Evolutionary conservation across 352 stramenopile genomes (phyloP).

Genomic region (Saprolegnia parasitica): DNA sequence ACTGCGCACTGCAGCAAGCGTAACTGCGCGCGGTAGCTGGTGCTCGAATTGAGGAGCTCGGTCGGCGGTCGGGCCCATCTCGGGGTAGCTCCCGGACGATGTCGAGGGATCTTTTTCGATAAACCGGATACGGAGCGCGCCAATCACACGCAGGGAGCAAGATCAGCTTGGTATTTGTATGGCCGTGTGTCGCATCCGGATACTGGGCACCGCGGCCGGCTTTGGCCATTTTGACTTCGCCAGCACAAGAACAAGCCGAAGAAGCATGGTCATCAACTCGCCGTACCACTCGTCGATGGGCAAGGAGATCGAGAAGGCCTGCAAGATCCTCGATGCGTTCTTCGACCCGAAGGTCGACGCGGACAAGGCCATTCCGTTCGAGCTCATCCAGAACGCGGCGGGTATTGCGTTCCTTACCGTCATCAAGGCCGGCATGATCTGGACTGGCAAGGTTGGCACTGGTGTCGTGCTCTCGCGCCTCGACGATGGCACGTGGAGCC

Average conservation of each 20-base stretch:
- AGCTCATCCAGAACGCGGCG: constrained; percentile 69
- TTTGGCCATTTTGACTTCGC: constrained; percentile 2
- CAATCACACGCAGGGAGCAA: background rate
- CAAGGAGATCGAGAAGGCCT: constrained; percentile 78
- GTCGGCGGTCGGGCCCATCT: no score
- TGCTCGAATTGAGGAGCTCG: no score
- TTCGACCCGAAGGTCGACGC: constrained; percentile 68
- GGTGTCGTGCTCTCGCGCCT: constrained; percentile 74
- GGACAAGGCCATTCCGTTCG: constrained; percentile 70
- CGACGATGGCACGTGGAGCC: constrained; percentile 78
- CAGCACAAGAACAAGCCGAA: background rate
- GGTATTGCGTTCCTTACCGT: constrained; percentile 84
- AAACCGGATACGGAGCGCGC: background rate
- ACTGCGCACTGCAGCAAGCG: no score
- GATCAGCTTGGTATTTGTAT: background rate
- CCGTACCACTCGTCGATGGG: constrained; percentile 84
- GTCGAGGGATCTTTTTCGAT: no score
- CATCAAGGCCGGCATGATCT: constrained; percentile 80
- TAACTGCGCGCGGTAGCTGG: no score
- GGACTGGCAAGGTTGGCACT: constrained; percentile 78
- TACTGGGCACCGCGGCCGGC: background rate
- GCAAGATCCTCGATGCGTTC: constrained; percentile 80
- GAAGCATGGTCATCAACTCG: constrained; percentile 77
- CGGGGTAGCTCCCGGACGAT: no score
- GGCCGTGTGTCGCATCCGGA: background rate